Evolutionary conservation across 2,329 filamentous ascomycete species (phyloP).

Genomic region (Scedosporium apiospermum): DNA sequence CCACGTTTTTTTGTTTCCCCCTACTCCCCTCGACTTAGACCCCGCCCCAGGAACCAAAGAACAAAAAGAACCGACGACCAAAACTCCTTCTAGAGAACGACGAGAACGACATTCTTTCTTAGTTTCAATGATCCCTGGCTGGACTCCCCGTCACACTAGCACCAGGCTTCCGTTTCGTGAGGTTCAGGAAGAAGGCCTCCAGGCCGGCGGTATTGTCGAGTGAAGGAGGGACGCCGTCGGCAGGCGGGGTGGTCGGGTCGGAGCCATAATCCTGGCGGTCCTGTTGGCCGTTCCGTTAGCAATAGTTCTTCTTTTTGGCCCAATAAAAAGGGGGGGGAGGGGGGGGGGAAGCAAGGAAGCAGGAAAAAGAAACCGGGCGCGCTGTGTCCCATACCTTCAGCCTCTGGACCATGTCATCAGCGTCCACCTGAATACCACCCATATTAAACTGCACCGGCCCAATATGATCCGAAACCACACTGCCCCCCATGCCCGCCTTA

Average conservation of each 20-base stretch:
- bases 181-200: conserved; percentile 48
- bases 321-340: neutral
- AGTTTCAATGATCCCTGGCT: neutral
- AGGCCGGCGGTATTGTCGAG: conserved; percentile 46
- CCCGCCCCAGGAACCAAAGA: no score
- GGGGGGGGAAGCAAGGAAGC: no score
- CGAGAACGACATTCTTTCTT: no score
- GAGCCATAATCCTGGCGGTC: conserved; percentile 45
- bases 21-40: no score
- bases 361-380: neutral
- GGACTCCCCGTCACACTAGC: conserved; percentile 7
- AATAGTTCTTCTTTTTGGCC: neutral
- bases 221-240: conserved; percentile 26
- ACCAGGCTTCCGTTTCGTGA: conserved; percentile 44
- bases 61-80: neutral
- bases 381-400: conserved; percentile 55
- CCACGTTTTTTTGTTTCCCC: no score
- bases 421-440: conserved; percentile 92
- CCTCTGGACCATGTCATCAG: conserved; percentile 83
- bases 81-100: neutral
- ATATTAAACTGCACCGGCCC: conserved; percentile 97
- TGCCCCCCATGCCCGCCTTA: conserved; percentile 11
- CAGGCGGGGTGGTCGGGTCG: conserved; percentile 29
- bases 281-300: conserved; percentile 20
- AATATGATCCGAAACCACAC: conserved; percentile 65